Evolutionary conservation across 148 eudicot species (phyloP).

Genomic region (Rhododendron vialii): DNA sequence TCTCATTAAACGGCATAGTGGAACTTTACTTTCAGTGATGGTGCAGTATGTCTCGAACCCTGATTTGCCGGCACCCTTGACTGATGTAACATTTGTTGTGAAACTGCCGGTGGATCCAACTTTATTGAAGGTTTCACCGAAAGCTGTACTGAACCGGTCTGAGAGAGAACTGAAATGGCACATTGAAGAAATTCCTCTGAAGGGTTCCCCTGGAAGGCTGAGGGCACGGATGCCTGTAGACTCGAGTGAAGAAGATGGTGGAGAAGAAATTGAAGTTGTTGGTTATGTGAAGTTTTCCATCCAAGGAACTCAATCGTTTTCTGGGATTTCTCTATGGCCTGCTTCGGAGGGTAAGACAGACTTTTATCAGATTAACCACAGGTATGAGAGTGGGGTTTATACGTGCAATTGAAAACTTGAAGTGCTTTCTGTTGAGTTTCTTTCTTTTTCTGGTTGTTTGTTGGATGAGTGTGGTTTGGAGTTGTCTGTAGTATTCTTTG

Average conservation of each 20-base stretch:
- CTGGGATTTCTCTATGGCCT: conserved; percentile 76
- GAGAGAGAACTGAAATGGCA: conserved; percentile 94
- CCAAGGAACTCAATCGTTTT: conserved; percentile 56
- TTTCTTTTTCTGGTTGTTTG: conserved; percentile 17
- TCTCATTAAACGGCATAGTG: conserved; percentile 78
- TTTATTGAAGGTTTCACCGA: conserved; percentile 74
- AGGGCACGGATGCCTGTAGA: conserved; percentile 89
- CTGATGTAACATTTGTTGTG: conserved; percentile 63
- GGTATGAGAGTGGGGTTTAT: conserved; percentile 72
- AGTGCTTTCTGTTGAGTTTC: conserved; percentile 21
- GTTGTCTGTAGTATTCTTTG: conserved; percentile 30
- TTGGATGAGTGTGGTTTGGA: conserved; percentile 26
- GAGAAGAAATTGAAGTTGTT: conserved; percentile 71
- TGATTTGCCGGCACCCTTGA: conserved; percentile 64
- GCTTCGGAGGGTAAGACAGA: conserved; percentile 81
- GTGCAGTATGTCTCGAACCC: conserved; percentile 87
- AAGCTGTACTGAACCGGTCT: conserved; percentile 79
- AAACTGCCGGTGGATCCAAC: conserved; percentile 91
- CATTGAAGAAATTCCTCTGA: conserved; percentile 72
- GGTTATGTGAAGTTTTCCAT: conserved; percentile 67
- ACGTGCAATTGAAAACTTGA: conserved; percentile 50
- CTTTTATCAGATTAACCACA: conserved; percentile 69
- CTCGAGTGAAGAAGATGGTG: conserved; percentile 62
- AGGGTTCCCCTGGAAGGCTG: conserved; percentile 73
- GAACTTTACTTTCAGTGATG: conserved; percentile 88